Percentiles rank a stretch among this genome's conserved stretches.
phyloP scores from a whole-genome alignment of 805 yeast genomes.

The Starmerella vaccinii region DNA sequence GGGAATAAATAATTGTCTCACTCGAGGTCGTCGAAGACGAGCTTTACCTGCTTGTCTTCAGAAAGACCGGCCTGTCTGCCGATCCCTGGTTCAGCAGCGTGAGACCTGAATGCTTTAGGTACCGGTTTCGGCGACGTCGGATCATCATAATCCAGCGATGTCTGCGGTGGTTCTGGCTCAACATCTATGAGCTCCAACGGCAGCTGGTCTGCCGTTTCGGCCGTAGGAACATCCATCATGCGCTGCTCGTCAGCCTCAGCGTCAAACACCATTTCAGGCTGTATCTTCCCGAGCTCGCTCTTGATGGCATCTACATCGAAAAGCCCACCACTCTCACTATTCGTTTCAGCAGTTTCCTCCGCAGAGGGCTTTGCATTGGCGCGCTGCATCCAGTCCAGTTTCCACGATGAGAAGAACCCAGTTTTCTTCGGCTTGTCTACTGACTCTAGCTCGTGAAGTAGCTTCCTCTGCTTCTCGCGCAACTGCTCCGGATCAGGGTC shows the following conservation, averaged over 20 bases:
- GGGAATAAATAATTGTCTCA: constrained; percentile 4
- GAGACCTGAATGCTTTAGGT: neutral
- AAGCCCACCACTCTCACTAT: constrained; percentile 30
- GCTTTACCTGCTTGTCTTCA: constrained; percentile 1
- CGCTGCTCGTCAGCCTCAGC: constrained; percentile 9
- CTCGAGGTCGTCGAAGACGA: constrained; percentile 16
- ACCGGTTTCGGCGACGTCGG: constrained; percentile 9
- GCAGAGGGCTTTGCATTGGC: constrained; percentile 25
- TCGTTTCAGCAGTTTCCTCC: constrained; percentile 22
- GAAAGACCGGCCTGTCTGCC: neutral
- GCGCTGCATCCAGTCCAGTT: constrained; percentile 50
- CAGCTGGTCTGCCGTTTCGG: neutral
- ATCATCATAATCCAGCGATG: constrained; percentile 17
- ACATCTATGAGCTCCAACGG: constrained; percentile 15
- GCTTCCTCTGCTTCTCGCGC: constrained; percentile 64
- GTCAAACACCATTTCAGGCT: constrained; percentile 26
- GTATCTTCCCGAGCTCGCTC: constrained; percentile 30
- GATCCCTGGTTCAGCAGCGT: neutral
- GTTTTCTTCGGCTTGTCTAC: constrained; percentile 30
- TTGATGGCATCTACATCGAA: constrained; percentile 36
- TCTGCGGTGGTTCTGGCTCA: constrained; percentile 12
- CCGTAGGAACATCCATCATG: constrained; percentile 6
- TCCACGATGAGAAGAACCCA: constrained; percentile 28
- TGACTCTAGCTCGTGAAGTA: constrained; percentile 57
- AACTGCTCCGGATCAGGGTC: constrained; percentile 86